Evolutionary conservation across 208 protist species (phyloP).

Genomic region (Acanthamoeba sp.): DNA sequence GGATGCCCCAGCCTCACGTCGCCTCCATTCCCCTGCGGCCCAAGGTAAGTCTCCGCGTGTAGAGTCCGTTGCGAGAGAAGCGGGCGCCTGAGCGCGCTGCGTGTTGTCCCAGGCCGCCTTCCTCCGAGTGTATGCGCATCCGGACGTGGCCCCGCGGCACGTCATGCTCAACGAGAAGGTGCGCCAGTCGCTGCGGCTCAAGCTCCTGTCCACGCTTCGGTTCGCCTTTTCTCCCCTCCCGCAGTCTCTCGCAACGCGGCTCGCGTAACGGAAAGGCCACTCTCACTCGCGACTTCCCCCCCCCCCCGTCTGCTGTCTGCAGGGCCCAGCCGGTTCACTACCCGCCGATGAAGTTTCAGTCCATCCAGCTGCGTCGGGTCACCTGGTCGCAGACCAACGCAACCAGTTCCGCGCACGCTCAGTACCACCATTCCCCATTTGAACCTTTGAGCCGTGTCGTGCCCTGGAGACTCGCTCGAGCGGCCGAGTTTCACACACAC

Average conservation of each 20-base stretch:
- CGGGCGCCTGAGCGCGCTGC: neutral
- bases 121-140: neutral
- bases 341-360: conserved; percentile 27
- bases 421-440: neutral
- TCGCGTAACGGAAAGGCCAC: too few relatives aligned
- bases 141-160: neutral
- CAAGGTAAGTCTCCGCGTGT: neutral
- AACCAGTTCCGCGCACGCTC: neutral
- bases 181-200: neutral
- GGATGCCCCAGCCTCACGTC: too few relatives aligned
- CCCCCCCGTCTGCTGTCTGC: neutral
- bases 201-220: neutral
- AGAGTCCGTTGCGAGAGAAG: too few relatives aligned
- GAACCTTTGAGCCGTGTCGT: too few relatives aligned
- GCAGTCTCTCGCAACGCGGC: neutral
- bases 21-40: neutral
- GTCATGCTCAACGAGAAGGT: neutral
- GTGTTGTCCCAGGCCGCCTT: neutral
- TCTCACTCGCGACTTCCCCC: too few relatives aligned
- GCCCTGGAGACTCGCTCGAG: too few relatives aligned
- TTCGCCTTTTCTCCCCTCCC: neutral
- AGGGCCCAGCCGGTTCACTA: conserved; percentile 47
- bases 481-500: too few relatives aligned
- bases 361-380: neutral
- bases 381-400: neutral